Conservation (phyloP, 2,329 filamentous ascomycete species). For the Rhinocladiella similis region DNA sequence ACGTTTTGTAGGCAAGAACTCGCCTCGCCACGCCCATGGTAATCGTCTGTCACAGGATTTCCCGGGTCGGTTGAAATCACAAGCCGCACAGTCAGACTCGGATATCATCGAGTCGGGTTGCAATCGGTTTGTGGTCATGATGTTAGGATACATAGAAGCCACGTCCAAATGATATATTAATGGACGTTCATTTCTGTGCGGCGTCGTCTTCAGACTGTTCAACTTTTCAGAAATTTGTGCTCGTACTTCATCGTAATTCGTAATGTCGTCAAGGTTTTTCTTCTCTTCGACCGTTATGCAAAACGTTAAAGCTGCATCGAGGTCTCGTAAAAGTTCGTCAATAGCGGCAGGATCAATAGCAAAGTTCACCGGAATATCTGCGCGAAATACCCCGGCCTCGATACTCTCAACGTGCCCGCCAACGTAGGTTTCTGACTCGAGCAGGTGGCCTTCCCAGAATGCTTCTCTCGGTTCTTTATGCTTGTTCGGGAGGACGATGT, state of each 20-base stretch:
- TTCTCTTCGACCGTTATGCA: conserved; percentile 82
- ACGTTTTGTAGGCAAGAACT: conserved; percentile 91
- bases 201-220: conserved; percentile 72
- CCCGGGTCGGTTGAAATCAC: conserved; percentile 95
- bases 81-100: conserved; percentile 93
- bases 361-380: conserved; percentile 94
- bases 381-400: conserved; percentile 92
- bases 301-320: conserved; percentile 87
- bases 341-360: conserved; percentile 84
- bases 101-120: conserved; percentile 99
- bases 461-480: conserved; percentile 86
- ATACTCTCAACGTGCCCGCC: conserved; percentile 99
- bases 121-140: conserved; percentile 98
- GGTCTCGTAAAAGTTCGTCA: conserved; percentile 80
- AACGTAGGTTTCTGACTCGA: conserved; percentile 97
- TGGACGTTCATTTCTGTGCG: conserved; percentile 80
- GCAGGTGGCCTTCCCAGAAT: conserved; percentile 93
- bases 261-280: conserved; percentile 75
- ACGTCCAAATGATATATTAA: conserved; percentile 98
- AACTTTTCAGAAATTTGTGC: conserved; percentile 74
- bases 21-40: conserved; percentile 97
- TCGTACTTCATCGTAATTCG: conserved; percentile 82
- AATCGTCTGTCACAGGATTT: conserved; percentile 94
- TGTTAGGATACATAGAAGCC: conserved; percentile 99
- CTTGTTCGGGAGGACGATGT: conserved; percentile 94